These are phyloP conservation scores for Phaeophleospora eucalypticola DNA, from an alignment of 2,329 filamentous ascomycete species.

Conservation along the genomic window DNA sequence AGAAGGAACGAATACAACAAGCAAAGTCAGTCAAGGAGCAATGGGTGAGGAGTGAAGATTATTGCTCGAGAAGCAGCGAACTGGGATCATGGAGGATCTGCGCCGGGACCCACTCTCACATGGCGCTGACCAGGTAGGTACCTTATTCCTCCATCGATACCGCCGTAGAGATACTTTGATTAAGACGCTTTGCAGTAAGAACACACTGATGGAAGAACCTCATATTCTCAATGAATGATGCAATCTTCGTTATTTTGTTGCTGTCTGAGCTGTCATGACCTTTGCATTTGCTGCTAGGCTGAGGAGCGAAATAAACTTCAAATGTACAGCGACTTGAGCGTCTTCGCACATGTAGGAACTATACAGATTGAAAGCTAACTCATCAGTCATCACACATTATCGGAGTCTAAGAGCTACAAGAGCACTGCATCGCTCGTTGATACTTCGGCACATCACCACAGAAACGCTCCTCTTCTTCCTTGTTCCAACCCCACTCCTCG, in stretches of 20 bases:
- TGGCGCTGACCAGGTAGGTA: no score
- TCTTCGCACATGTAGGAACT: no score
- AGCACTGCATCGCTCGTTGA: slow-evolving; percentile 83
- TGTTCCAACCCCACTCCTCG: slow-evolving; percentile 66
- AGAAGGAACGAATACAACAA: neutral
- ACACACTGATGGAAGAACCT: no score
- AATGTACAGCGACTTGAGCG: no score
- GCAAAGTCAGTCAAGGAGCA: neutral
- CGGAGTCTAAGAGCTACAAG: slow-evolving; percentile 73
- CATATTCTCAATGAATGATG: neutral
- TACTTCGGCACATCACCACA: slow-evolving; percentile 77
- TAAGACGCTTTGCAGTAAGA: no score
- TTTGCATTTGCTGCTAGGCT: no score
- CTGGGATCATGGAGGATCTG: neutral
- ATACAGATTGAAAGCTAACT: no score
- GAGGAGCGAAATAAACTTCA: no score
- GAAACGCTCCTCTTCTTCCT: slow-evolving; percentile 74
- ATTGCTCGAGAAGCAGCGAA: no score
- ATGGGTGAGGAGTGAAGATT: neutral
- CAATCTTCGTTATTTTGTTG: neutral
- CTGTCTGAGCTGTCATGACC: neutral
- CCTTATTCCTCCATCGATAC: no score
- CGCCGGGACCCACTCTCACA: neutral
- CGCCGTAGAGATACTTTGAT: no score
- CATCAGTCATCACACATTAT: neutral